These are phyloP conservation scores for Solanum dulcamara DNA, from an alignment of 257 asterid species.

Conservation along the genomic window DNA sequence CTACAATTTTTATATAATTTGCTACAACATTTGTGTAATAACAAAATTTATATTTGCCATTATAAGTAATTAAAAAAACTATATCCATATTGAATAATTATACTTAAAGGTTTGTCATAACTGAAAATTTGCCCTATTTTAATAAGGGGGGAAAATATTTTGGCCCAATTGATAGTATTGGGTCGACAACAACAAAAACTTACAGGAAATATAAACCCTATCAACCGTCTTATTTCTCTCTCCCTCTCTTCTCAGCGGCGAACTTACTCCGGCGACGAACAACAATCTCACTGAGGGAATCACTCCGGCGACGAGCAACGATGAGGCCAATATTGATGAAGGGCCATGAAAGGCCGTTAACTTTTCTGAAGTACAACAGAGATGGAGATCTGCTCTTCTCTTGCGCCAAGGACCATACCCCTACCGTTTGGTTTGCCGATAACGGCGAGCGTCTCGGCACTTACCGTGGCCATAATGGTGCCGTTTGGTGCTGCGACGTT, in stretches of 20 bases:
- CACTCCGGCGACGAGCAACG: not conserved
- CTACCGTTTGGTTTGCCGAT: conserved; percentile 90
- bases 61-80: no score
- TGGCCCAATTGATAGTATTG: not conserved
- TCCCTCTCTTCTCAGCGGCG: not conserved
- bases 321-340: conserved; percentile 94
- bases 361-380: conserved; percentile 65
- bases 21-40: no score
- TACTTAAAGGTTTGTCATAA: no score
- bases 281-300: not conserved
- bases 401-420: conserved; percentile 86
- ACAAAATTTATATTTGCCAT: no score
- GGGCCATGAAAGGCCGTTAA: conserved; percentile 95
- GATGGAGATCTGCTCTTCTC: conserved; percentile 91
- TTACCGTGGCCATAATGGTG: conserved; percentile 89
- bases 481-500: conserved; percentile 92
- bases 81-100: no score
- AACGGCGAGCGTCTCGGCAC: conserved; percentile 96
- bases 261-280: not conserved
- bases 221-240: not conserved
- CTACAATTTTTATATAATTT: no score
- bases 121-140: no score
- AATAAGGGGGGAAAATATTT: no score
- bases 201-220: not conserved
- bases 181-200: not conserved